These are phyloP conservation scores for Triticum turgidum DNA, from an alignment of 176 grass and related monocot species.

Conservation along the genomic window DNA sequence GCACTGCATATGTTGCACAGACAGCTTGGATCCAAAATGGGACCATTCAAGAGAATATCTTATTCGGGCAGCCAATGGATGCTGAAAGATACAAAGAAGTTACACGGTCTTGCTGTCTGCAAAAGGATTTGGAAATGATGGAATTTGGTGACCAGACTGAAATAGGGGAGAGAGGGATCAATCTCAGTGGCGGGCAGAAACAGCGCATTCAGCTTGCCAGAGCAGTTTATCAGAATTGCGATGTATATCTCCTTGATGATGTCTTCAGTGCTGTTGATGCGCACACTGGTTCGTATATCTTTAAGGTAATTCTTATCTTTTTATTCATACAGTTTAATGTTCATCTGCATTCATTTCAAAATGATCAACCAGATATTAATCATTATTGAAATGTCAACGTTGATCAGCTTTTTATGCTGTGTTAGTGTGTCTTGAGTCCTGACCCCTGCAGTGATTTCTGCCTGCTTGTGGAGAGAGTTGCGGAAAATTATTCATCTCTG, in stretches of 20 bases:
- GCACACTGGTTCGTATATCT: constrained; percentile 71
- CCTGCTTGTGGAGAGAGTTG: not conserved
- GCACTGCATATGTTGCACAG: constrained; percentile 70
- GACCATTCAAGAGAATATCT: constrained; percentile 72
- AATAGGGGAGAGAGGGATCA: constrained; percentile 74
- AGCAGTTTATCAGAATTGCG: constrained; percentile 66
- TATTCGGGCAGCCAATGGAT: constrained; percentile 57
- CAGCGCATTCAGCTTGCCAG: constrained; percentile 72
- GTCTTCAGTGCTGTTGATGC: constrained; percentile 80
- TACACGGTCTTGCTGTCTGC: constrained; percentile 52
- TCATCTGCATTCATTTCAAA: not conserved
- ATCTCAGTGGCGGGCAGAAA: constrained; percentile 79
- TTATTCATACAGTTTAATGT: not conserved
- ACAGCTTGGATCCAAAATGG: constrained; percentile 76
- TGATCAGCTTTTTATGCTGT: not conserved
- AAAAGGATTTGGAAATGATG: constrained; percentile 75
- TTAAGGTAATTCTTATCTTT: constrained; percentile 39
- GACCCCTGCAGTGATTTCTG: not conserved
- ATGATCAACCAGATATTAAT: not conserved
- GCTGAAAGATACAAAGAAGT: constrained; percentile 52
- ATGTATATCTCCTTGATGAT: constrained; percentile 80
- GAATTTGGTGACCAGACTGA: constrained; percentile 78
- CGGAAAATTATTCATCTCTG: not conserved
- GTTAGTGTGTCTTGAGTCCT: not conserved
- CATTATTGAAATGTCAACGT: not conserved